Conservation (phyloP, 2,329 filamentous ascomycete genomes). For the Fusarium pseudonygamai region DNA sequence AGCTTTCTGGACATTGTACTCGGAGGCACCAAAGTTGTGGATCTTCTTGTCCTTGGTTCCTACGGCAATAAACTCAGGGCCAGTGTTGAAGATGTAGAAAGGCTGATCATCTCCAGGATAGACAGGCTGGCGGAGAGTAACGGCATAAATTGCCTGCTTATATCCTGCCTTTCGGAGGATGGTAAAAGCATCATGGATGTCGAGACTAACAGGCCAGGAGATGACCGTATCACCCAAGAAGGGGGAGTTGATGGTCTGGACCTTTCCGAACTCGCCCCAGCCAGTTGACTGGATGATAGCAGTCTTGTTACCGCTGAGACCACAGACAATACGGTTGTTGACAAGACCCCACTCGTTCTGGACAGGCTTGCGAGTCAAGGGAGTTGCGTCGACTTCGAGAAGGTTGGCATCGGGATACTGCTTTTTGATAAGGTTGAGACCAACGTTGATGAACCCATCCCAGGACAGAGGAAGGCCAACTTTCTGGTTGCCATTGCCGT, state of each 20-base stretch:
- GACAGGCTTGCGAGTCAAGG: slow-evolving; percentile 1
- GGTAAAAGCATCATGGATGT: slow-evolving; percentile 10
- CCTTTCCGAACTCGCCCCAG: slow-evolving; percentile 14
- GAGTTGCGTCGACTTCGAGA: slow-evolving; percentile 19
- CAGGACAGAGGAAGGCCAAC: slow-evolving; percentile 8
- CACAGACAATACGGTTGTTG: slow-evolving; percentile 17
- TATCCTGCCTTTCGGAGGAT: slow-evolving; percentile 26
- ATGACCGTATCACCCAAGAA: slow-evolving; percentile 1
- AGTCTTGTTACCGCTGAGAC: slow-evolving; percentile 8
- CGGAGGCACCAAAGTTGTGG: slow-evolving; percentile 11
- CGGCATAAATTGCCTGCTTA: neutral
- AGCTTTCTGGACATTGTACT: slow-evolving; percentile 4
- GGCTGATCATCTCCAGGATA: slow-evolving; percentile 16
- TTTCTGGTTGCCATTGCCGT: neutral
- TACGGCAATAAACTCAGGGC: slow-evolving; percentile 14
- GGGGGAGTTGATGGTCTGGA: slow-evolving; percentile 11
- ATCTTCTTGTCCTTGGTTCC: slow-evolving; percentile 17
- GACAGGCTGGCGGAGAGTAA: slow-evolving; percentile 20
- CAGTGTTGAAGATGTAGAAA: slow-evolving; percentile 24
- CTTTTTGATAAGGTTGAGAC: slow-evolving; percentile 10
- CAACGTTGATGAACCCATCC: slow-evolving; percentile 25
- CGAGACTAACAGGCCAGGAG: slow-evolving; percentile 8
- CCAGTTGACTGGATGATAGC: slow-evolving; percentile 22
- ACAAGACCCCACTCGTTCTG: slow-evolving; percentile 22
- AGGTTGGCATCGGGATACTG: slow-evolving; percentile 11